Base-by-base conservation (phyloP, 768 basidiomycete species). In the Mycena kentingensis region DNA sequence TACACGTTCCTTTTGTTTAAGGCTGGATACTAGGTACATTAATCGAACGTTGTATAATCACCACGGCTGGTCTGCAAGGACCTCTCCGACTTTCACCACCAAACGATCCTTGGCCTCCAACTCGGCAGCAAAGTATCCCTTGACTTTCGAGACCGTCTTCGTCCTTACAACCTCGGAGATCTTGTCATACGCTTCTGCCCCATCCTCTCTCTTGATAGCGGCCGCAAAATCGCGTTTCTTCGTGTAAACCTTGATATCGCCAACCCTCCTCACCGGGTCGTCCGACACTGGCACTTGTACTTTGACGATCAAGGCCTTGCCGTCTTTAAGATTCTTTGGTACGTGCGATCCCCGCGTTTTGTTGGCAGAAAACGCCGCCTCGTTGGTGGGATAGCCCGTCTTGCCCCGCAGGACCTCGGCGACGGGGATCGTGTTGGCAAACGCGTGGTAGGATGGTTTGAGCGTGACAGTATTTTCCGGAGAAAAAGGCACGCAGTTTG, bases 121-220 rank as follows among this genome's bases (percentile, higher is more conserved):
- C 59, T 81, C 78, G 0, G 81, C 81, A 12, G 73, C 69, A 46
- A 84, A 82, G 60, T 84, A 83, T 0, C 76, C 83, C 61, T 82
- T 83, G 36, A 60, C 58, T 0, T 75, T 74, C 2, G 63, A 57
- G 4, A 78, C 68, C 7, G 77, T 76, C 34, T 73, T 70, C 21
- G 57, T 57, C 39, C 61, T 67, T n/a, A 84, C 65, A 7, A 69
- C 62, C n/a, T 67, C 56, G 8, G 60, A 53, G 11, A 84, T 26
- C 2, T 63, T 51, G 42, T 77, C 72, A 53, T 80, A 84, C 2
- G 60, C 73, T 1, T 46, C 51, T 16, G 56, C 62, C 31, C 61
- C 64, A 51, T 68, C 73, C 4, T 28, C 36, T n/a, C 70, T 63
- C 22, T 58, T 19, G 19, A 81, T 63, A 3, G 60, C 56, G 56